Percentiles rank a stretch among this genome's conserved stretches.
Evolutionary conservation across 139 green algal genomes (phyloP).

Genomic region (Raphidocelis subcapitata): DNA sequence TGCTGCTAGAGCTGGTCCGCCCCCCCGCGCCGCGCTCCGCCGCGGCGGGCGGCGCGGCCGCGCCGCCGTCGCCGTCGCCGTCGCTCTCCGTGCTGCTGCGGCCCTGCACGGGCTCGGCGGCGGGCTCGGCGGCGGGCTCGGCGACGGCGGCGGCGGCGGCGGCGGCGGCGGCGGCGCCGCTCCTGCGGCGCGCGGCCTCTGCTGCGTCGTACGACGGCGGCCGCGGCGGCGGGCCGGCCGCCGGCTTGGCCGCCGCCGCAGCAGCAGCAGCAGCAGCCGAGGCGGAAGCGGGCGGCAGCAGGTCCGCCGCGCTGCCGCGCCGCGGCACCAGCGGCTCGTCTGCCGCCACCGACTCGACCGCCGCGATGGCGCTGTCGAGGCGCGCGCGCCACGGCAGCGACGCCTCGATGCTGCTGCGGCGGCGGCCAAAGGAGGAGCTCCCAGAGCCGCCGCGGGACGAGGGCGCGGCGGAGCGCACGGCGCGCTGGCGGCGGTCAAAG

Average conservation of each 20-base stretch:
- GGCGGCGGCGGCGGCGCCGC: background rate
- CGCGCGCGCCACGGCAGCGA: background rate
- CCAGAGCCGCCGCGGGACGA: no score
- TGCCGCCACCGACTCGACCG: background rate
- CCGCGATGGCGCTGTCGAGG: background rate
- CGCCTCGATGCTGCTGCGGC: no score
- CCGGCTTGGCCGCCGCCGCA: no score
- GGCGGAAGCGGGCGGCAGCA: no score
- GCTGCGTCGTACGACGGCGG: no score
- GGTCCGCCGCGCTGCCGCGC: no score
- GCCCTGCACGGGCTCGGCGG: background rate
- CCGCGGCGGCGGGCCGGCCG: no score
- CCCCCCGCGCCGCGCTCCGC: background rate
- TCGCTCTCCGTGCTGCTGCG: background rate
- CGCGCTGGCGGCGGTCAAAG: no score
- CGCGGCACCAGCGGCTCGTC: no score
- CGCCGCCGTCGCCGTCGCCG: background rate
- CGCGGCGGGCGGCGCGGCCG: background rate
- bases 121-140: background rate
- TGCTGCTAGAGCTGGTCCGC: constrained; percentile 5
- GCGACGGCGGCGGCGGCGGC: background rate
- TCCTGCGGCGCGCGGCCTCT: background rate
- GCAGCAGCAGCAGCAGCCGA: no score
- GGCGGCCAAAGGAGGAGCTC: no score
- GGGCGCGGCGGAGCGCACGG: no score